A percentile compares a stretch with the other conserved stretches of the same genome.
Conservation (phyloP, 352 stramenopile genomes). For the Phytophthora podocarpi region DNA sequence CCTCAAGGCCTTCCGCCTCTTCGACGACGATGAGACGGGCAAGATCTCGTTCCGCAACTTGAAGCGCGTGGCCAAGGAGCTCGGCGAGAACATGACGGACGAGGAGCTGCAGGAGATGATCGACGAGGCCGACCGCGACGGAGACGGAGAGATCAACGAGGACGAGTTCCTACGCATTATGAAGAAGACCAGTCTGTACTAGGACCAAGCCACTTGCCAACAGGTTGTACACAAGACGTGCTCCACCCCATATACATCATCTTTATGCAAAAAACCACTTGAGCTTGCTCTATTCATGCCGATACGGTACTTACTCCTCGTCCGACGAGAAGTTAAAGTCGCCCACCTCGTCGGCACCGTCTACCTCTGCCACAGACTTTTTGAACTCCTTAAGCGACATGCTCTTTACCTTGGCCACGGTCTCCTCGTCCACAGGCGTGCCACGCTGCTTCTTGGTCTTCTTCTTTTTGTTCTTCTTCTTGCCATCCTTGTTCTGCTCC, state of each 20-base stretch:
- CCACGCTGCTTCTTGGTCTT: conserved; percentile 41
- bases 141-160: conserved; percentile 96
- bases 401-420: conserved; percentile 73
- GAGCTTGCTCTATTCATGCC: conserved; percentile 2
- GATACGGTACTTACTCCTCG: conserved; percentile 52
- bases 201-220: conserved; percentile 7
- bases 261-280: conserved; percentile 18
- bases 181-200: conserved; percentile 95
- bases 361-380: conserved; percentile 71
- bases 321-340: conserved; percentile 83
- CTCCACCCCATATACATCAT: conserved; percentile 4
- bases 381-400: conserved; percentile 88
- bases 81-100: conserved; percentile 98
- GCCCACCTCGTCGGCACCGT: conserved; percentile 75
- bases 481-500: conserved; percentile 27
- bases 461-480: conserved; percentile 52
- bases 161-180: conserved; percentile 98
- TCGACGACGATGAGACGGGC: conserved; percentile 97
- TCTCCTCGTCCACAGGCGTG: conserved; percentile 60
- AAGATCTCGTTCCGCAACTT: conserved; percentile 98
- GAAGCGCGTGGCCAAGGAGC: conserved; percentile 96
- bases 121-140: conserved; percentile 94
- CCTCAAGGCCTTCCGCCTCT: conserved; percentile 97
- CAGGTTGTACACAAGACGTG: conserved; percentile 5
- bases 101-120: conserved; percentile 99